phyloP scores from a whole-genome alignment of 495 filamentous ascomycete genomes.

The Penicillium psychrofluorescens region DNA sequence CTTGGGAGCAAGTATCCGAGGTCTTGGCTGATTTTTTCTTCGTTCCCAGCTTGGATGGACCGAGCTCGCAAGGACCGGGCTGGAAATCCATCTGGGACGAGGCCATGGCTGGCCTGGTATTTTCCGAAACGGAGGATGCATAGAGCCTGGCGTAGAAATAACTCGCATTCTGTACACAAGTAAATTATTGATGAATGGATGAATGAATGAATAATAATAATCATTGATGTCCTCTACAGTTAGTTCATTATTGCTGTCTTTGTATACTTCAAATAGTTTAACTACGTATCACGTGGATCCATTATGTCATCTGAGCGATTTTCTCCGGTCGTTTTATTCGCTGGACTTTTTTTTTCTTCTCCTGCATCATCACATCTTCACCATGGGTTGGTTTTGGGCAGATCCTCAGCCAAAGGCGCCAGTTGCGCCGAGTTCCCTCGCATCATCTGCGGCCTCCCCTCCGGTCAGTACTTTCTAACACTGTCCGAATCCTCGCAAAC shows the following conservation, averaged over 20 bases:
- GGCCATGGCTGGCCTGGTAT: constrained; percentile 16
- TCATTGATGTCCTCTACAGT: no score
- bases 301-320: constrained; percentile 7
- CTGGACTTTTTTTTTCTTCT: constrained; percentile 3
- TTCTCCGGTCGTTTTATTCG: constrained; percentile 17
- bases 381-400: constrained; percentile 99
- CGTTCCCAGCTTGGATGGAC: constrained; percentile 9
- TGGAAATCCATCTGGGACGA: constrained; percentile 28
- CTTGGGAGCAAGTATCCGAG: constrained; percentile 20
- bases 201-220: no score
- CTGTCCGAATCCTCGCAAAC: not conserved
- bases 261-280: not conserved
- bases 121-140: constrained; percentile 5
- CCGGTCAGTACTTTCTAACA: constrained; percentile 53
- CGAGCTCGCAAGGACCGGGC: not conserved
- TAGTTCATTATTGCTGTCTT: not conserved
- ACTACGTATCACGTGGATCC: not conserved
- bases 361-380: not conserved
- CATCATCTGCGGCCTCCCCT: constrained; percentile 37
- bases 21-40: constrained; percentile 20
- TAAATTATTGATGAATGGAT: no score
- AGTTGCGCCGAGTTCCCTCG: constrained; percentile 34
- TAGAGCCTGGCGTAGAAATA: not conserved
- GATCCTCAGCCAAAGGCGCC: constrained; percentile 48
- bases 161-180: no score